Conservation (phyloP, 1,139 yeast species). For the Yamadazyma kanchanaburiensis region DNA sequence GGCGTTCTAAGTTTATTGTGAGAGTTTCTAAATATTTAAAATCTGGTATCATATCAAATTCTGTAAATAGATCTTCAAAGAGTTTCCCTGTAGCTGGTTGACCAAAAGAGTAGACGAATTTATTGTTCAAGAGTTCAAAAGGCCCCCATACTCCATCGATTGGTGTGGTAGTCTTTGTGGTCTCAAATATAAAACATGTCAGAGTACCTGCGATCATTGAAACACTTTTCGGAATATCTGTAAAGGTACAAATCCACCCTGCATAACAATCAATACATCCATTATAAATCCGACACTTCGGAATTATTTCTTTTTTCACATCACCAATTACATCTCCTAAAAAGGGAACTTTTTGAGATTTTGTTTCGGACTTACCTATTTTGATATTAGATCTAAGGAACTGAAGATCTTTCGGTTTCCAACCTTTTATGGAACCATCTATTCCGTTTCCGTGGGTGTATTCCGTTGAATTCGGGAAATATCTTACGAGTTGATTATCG, state of each 20-base stretch:
- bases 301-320: constrained; percentile 6
- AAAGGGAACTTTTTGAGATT: constrained; percentile 7
- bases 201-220: constrained; percentile 62
- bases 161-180: constrained; percentile 10
- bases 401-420: constrained; percentile 29
- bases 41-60: constrained; percentile 14
- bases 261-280: constrained; percentile 61
- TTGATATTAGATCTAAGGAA: constrained; percentile 17
- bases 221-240: constrained; percentile 18
- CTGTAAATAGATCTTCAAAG: constrained; percentile 43
- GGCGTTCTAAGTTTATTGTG: constrained; percentile 19
- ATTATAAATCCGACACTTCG: constrained; percentile 25
- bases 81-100: constrained; percentile 57
- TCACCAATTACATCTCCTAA: constrained; percentile 22
- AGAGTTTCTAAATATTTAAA: constrained; percentile 31
- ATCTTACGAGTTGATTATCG: constrained; percentile 10
- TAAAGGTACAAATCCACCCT: constrained; percentile 44
- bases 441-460: constrained; percentile 22
- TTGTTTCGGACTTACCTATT: constrained; percentile 14
- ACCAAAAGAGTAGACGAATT: constrained; percentile 48
- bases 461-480: constrained; percentile 6
- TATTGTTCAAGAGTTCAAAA: constrained; percentile 24
- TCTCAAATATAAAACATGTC: constrained; percentile 47
- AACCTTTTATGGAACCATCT: constrained; percentile 60
- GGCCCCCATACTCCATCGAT: constrained; percentile 60